A percentile compares a stretch with the other conserved stretches of the same genome.
Evolutionary conservation across 2,329 filamentous ascomycete genomes (phyloP).

Genomic region (Cladosporium sp.): DNA sequence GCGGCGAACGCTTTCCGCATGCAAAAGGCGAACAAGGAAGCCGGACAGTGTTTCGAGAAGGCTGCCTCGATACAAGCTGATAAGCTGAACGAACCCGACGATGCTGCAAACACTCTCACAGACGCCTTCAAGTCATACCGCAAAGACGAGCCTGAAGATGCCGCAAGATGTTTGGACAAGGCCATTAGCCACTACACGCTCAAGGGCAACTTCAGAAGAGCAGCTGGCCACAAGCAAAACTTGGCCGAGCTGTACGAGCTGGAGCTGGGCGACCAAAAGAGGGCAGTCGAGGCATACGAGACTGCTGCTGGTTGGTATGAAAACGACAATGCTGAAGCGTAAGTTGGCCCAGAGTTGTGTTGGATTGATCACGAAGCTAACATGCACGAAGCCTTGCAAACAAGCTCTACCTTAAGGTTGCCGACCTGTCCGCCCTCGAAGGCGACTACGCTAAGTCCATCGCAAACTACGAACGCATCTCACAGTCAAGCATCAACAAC

Average conservation of each 20-base stretch:
- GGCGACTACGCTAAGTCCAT: conserved; percentile 82
- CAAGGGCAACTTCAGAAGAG: conserved; percentile 86
- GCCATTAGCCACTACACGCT: conserved; percentile 82
- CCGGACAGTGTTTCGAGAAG: conserved; percentile 78
- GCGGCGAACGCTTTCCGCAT: conserved; percentile 89
- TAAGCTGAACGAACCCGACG: conserved; percentile 84
- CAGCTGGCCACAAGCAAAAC: conserved; percentile 85
- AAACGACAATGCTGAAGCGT: conserved; percentile 78
- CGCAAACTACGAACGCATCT: conserved; percentile 78
- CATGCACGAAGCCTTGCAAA: conserved; percentile 67
- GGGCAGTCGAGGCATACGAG: conserved; percentile 78
- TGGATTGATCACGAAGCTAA: conserved; percentile 7
- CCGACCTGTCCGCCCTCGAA: conserved; percentile 77
- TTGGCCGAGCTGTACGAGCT: conserved; percentile 81
- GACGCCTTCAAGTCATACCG: conserved; percentile 96
- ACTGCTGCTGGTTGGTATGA: conserved; percentile 86
- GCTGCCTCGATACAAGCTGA: conserved; percentile 76
- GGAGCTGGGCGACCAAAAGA: conserved; percentile 72
- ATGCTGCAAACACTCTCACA: conserved; percentile 80
- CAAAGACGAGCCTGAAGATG: conserved; percentile 77
- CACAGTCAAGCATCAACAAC: conserved; percentile 70
- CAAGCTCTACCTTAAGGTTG: conserved; percentile 89
- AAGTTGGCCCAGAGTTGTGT: conserved; percentile 35
- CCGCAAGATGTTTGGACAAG: conserved; percentile 71
- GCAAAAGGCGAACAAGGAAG: conserved; percentile 80